phyloP scores from a whole-genome alignment of 495 filamentous ascomycete species.

The Talaromyces liani region DNA sequence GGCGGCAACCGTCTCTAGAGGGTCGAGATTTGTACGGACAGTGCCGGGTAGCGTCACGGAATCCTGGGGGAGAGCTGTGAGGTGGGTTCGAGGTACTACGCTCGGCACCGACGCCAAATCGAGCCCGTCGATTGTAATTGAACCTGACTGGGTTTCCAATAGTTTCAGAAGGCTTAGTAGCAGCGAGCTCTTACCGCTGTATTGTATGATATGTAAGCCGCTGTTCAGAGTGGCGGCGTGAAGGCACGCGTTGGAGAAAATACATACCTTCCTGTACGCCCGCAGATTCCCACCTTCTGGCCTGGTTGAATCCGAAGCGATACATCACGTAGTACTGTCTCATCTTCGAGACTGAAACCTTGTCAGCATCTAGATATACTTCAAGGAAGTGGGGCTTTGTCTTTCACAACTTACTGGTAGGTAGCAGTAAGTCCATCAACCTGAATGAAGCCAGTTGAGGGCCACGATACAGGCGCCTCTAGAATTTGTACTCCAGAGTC shows the following conservation, averaged over 20 bases:
- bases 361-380: constrained; percentile 26
- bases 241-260: background rate
- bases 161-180: constrained; percentile 46
- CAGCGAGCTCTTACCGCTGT: constrained; percentile 42
- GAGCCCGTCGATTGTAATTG: constrained; percentile 39
- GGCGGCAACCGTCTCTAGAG: constrained; percentile 14
- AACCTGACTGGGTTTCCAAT: constrained; percentile 34
- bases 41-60: constrained; percentile 37
- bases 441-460: background rate
- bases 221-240: background rate
- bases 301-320: constrained; percentile 43
- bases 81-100: constrained; percentile 36
- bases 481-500: constrained; percentile 34
- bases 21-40: constrained; percentile 36
- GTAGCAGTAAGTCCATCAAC: constrained; percentile 21
- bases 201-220: background rate
- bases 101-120: constrained; percentile 39
- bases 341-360: constrained; percentile 12
- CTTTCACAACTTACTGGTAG: no score
- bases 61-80: constrained; percentile 49
- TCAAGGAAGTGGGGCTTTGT: no score
- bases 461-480: background rate
- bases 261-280: constrained; percentile 20
- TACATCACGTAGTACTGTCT: constrained; percentile 41
- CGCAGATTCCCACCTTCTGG: constrained; percentile 50